These are phyloP conservation scores for Clonostachys solani DNA, from an alignment of 2,329 filamentous ascomycete genomes.

Conservation along the genomic window DNA sequence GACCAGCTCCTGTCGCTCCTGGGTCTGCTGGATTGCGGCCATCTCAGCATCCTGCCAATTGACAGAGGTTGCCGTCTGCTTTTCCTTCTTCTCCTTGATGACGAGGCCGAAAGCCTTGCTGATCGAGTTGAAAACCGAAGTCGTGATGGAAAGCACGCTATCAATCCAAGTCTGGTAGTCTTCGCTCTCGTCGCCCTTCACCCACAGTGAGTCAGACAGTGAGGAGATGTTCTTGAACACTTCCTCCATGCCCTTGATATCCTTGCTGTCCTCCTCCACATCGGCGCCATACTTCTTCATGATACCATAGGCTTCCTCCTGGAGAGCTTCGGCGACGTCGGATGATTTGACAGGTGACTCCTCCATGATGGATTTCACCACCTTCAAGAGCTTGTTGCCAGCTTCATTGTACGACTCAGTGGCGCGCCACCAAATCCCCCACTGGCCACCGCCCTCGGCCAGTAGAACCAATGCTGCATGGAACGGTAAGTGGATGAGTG, in stretches of 20 bases:
- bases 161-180: conserved; percentile 40
- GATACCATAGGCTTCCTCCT: background rate
- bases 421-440: background rate
- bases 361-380: background rate
- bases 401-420: background rate
- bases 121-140: conserved; percentile 6
- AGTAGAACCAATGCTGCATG: conserved; percentile 59
- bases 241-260: background rate
- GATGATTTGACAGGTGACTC: background rate
- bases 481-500: conserved; percentile 55
- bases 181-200: background rate
- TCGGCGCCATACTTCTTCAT: background rate
- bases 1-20: conserved; percentile 3
- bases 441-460: conserved; percentile 51
- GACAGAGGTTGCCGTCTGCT: background rate
- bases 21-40: conserved; percentile 4
- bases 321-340: background rate
- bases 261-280: background rate
- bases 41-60: conserved; percentile 11
- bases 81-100: background rate
- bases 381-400: background rate
- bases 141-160: conserved; percentile 19
- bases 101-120: conserved; percentile 6
- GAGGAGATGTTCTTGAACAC: background rate
- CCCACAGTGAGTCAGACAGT: background rate